Evolutionary conservation across 805 yeast genomes (phyloP), one percentile per base, ranked within the genome.

Genomic region (Cyberlindnera xishuangbannaensis): DNA sequence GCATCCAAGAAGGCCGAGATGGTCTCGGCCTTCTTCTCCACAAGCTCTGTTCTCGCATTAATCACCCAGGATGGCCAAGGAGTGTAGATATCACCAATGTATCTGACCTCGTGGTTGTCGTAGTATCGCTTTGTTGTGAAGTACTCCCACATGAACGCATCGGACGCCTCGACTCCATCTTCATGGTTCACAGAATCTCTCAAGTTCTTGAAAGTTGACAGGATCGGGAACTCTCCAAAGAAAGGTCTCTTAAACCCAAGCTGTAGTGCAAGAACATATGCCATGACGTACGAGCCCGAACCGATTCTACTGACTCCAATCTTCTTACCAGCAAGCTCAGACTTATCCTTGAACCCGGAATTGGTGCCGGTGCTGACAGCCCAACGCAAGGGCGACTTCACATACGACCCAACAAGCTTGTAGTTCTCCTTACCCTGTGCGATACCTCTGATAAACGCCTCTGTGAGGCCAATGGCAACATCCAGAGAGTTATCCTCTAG

Each of bases 1-100:
- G 78, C 78, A 2, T 53, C 47, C 30, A 77, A 43, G 39, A 86
- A 79, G 3, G 45, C 47, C 4, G 39, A 35, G 26, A 69, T 45
- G 5, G 50, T 54, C 17, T 50, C 47, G 10, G 51, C 34, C 14
- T 52, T 45, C n/a, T 51, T 47, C 6, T 53, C 56, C 22, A 66
- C 45, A 5, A 69, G 45, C n/a, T 60, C 62, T 12, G 61, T 50
- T 33, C 68, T 58, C 5, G 76, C 76, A 15, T 76, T 74, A 30
- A 86, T 68, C 12, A 85, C 88, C 96, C 96, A 87, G 2, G 95
- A 83, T 9, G 96, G 90, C 97, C 97, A 87, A 14, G 97, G 97
- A 1, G 97, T 87, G 59, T 82, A 83, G 37, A 87, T 86, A 44
- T 83, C 84, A 12, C 95, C 97, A 40, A 87, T 77, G 45, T 73